phyloP scores from a whole-genome alignment of 805 yeast species.

The Wickerhamiella lipophila region DNA sequence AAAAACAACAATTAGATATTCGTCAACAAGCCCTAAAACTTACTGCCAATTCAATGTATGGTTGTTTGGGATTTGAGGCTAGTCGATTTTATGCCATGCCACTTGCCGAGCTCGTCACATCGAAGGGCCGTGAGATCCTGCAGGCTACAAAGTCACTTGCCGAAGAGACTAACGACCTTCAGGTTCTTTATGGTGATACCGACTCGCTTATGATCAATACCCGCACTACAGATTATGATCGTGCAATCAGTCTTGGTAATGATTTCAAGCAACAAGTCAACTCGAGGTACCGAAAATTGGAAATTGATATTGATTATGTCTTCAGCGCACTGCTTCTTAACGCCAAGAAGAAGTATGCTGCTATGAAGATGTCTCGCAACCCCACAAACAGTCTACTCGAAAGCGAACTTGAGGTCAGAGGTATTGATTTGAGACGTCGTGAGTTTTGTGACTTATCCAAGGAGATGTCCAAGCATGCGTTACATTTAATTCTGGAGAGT shows the following conservation, averaged over 20 bases:
- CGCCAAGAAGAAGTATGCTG: slow-evolving; percentile 97
- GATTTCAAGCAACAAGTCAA: slow-evolving; percentile 77
- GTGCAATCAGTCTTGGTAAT: slow-evolving; percentile 72
- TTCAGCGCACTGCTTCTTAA: slow-evolving; percentile 73
- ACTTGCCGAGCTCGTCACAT: slow-evolving; percentile 87
- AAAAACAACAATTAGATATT: slow-evolving; percentile 78
- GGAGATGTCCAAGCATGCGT: slow-evolving; percentile 65
- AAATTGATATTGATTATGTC: slow-evolving; percentile 89
- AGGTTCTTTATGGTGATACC: slow-evolving; percentile 95
- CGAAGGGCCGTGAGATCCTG: slow-evolving; percentile 88
- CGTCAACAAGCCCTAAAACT: slow-evolving; percentile 91
- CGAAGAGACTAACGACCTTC: slow-evolving; percentile 56
- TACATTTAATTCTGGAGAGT: slow-evolving; percentile 59
- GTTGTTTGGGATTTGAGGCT: slow-evolving; percentile 85
- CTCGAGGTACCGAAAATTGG: slow-evolving; percentile 74
- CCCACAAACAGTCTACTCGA: slow-evolving; percentile 42
- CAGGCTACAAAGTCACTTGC: slow-evolving; percentile 89
- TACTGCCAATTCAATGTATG: slow-evolving; percentile 99
- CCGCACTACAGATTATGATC: slow-evolving; percentile 51
- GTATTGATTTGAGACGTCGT: slow-evolving; percentile 93
- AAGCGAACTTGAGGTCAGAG: slow-evolving; percentile 71
- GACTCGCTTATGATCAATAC: slow-evolving; percentile 98
- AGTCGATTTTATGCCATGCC: slow-evolving; percentile 95
- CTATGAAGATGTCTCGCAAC: slow-evolving; percentile 50
- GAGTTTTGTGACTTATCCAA: slow-evolving; percentile 90